Evolutionary conservation across 116 monocot species (phyloP), one percentile per base, ranked within the genome.

Genomic region (Posidonia oceanica): DNA sequence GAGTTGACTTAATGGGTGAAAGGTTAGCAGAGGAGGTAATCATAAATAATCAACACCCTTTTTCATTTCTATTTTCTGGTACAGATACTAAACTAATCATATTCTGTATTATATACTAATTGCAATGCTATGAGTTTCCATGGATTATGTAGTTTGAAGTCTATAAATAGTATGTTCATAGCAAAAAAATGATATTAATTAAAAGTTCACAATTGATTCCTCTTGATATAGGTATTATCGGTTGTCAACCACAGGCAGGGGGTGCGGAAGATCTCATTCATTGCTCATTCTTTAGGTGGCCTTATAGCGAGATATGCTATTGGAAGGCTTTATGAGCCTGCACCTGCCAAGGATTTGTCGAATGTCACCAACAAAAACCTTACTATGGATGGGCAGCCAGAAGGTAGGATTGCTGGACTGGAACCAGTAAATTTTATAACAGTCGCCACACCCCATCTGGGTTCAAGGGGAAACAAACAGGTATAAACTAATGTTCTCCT

Each of bases 1-100:
- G 95, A 64, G 95, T 95, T 77, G 95, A 95, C 71, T 74, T 88
- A 73, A 95, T 95, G 95, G 95, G 95, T 37, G 86, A 95, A 60
- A 91, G 95, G 74, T 75, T 95, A 72, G 88, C 95, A 64, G 79
- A 88, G 52, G 95, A 95, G 88, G 95, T 91, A 80, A 61, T 54
- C 20, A 16, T 55, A 44, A 16, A 39, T 14, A 71, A 59, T 57
- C 12, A 59, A 40, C 48, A 15, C 5, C 5, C 13, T 8, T 17
- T 18, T 36, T 54, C n/a, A n/a, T n/a, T 42, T 48, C 20, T 61
- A 4, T 48, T 41, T 44, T n/a, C 14, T n/a, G n/a, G 14, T 16
- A 58, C 4, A 17, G 58, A 16, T n/a, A 16, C 56, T 29, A 29
- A 29, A 29, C 29, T 29, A 29, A 29, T 29, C 0, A n/a, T 14